These are phyloP conservation scores for Benincasa hispida DNA, from an alignment of 306 rosid species.

Conservation along the genomic window DNA sequence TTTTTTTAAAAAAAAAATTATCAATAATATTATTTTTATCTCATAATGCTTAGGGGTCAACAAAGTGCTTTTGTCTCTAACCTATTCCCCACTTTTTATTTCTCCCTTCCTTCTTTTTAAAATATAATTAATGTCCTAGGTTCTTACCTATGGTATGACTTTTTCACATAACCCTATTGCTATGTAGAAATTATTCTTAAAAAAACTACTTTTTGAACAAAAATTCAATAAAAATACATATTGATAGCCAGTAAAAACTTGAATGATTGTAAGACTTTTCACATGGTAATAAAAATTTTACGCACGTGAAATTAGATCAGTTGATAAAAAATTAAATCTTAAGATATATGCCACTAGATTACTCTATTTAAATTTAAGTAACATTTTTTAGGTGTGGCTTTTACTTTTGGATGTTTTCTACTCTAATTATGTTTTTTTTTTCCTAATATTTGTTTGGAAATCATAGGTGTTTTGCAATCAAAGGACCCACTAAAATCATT, in stretches of 20 bases:
- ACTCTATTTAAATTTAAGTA: too few relatives aligned
- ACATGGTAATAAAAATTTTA: neutral
- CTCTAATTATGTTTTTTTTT: neutral
- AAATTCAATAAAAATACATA: neutral
- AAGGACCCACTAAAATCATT: conserved; percentile 65
- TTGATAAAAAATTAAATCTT: too few relatives aligned
- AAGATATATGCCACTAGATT: too few relatives aligned
- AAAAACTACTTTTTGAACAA: neutral
- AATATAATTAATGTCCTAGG: neutral
- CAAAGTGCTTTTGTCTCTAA: neutral
- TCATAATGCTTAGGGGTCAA: neutral
- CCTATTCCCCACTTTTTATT: neutral
- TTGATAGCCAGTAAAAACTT: neutral
- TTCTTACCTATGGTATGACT: neutral
- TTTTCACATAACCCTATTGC: neutral
- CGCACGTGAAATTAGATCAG: too few relatives aligned
- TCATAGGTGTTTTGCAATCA: conserved; percentile 44
- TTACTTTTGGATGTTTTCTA: neutral
- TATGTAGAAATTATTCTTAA: neutral
- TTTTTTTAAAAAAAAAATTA: too few relatives aligned
- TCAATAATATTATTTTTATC: neutral
- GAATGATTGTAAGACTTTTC: neutral
- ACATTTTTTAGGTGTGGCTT: neutral
- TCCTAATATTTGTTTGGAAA: neutral
- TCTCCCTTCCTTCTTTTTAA: neutral